A percentile compares a stretch with the other conserved stretches of the same genome.
phyloP scores from a whole-genome alignment of 2,329 filamentous ascomycete genomes.

The Cordyceps pruinosa region DNA sequence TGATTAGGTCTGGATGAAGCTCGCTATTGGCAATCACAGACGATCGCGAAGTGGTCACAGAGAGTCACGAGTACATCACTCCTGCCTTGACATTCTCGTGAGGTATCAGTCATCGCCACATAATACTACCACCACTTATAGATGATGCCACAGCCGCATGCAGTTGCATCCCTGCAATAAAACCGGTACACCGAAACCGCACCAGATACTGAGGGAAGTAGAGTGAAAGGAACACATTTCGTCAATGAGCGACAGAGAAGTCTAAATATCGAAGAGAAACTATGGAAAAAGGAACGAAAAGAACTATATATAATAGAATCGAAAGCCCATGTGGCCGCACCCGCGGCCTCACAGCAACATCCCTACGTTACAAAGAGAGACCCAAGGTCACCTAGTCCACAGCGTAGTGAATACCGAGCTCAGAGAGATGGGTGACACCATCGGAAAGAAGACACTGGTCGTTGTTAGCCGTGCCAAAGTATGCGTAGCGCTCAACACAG shows the following conservation, averaged over 20 bases:
- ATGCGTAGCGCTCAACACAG: slow-evolving; percentile 34
- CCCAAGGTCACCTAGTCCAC: background rate
- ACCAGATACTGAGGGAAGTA: background rate
- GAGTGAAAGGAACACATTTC: background rate
- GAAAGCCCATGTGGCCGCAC: background rate
- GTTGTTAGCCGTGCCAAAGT: slow-evolving; percentile 24
- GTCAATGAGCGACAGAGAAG: background rate
- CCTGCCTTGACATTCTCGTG: too few relatives aligned
- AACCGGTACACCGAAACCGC: background rate
- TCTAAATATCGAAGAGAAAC: background rate
- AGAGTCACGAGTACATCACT: too few relatives aligned
- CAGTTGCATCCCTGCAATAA: background rate
- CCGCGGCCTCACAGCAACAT: too few relatives aligned
- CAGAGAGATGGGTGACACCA: background rate
- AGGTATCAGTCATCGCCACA: background rate
- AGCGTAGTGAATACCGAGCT: slow-evolving; percentile 4
- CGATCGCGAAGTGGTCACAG: too few relatives aligned
- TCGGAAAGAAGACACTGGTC: slow-evolving; percentile 14
- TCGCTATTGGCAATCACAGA: too few relatives aligned
- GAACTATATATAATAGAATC: background rate
- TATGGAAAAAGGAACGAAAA: background rate
- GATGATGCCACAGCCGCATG: background rate
- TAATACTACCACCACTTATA: background rate
- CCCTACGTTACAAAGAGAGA: too few relatives aligned
- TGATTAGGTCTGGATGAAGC: too few relatives aligned